These are phyloP conservation scores for Gastrolobium villosum DNA, from an alignment of 306 rosid genomes.

Conservation along the genomic window DNA sequence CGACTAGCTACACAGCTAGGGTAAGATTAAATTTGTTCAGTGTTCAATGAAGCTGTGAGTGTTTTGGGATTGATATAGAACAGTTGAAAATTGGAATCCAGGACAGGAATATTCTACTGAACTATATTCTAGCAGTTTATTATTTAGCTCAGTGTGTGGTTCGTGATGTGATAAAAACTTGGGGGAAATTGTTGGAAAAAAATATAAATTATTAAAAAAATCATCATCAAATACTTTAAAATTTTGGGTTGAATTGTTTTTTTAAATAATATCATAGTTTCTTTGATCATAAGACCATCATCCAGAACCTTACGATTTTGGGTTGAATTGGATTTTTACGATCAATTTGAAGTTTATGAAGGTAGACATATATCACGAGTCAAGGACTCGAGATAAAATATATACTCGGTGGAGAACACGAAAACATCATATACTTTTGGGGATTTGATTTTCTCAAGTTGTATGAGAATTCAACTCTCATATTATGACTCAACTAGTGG, in stretches of 20 bases:
- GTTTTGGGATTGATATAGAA: not conserved
- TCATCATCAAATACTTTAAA: no score
- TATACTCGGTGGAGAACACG: not conserved
- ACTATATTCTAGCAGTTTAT: not conserved
- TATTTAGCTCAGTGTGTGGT: no score
- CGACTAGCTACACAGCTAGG: constrained; percentile 18
- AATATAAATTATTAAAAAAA: no score
- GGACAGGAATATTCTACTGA: not conserved
- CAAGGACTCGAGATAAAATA: not conserved
- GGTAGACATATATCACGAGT: not conserved
- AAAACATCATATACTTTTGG: not conserved
- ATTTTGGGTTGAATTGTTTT: no score
- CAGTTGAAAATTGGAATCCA: not conserved
- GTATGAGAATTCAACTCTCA: no score
- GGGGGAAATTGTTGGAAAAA: not conserved
- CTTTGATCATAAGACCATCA: no score
- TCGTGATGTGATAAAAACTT: constrained; percentile 7
- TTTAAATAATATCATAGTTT: no score
- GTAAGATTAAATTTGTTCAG: constrained; percentile 21
- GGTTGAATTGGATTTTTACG: no score
- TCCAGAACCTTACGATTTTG: no score
- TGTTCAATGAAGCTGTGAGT: constrained; percentile 6
- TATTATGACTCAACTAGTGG: no score
- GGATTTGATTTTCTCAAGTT: no score
- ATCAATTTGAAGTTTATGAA: not conserved